Percentiles rank a stretch among this genome's conserved stretches.
These are phyloP conservation scores for Pelargonium australe DNA, from an alignment of 441 rosid species.

Conservation along the genomic window DNA sequence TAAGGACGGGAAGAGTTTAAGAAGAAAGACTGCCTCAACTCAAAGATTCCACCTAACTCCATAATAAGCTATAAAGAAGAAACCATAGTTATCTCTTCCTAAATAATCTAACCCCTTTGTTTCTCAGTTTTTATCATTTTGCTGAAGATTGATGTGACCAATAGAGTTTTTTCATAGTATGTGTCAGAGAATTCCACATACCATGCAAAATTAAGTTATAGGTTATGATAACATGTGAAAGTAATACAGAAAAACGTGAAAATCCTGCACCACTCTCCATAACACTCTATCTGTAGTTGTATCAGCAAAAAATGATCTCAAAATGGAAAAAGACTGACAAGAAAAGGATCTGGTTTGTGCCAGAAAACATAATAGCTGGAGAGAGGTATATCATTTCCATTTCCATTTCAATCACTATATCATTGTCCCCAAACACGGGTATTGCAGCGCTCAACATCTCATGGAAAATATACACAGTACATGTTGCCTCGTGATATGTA, in stretches of 20 bases:
- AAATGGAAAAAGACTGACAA: background rate
- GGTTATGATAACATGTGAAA: background rate
- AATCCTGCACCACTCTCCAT: too few species aligned
- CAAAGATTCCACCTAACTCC: too few species aligned
- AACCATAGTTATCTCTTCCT: too few species aligned
- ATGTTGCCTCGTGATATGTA: background rate
- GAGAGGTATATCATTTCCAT: background rate
- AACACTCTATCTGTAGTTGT: too few species aligned
- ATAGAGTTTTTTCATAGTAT: background rate
- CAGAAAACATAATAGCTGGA: slow-evolving; percentile 1
- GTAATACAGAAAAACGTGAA: background rate
- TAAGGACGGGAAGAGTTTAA: too few species aligned
- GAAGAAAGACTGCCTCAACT: too few species aligned
- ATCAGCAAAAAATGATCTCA: background rate
- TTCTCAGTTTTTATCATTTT: too few species aligned
- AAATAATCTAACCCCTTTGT: too few species aligned
- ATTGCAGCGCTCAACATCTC: background rate
- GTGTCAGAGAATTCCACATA: background rate
- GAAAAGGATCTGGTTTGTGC: background rate
- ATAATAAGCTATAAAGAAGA: too few species aligned
- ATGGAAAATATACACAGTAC: background rate
- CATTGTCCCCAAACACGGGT: background rate
- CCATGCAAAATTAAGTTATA: background rate
- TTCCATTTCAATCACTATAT: background rate
- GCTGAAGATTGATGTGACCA: background rate